Percentiles rank a stretch among this genome's conserved stretches.
Conservation (phyloP, 129 eudicot species). For the Helichrysum umbraculigerum region DNA sequence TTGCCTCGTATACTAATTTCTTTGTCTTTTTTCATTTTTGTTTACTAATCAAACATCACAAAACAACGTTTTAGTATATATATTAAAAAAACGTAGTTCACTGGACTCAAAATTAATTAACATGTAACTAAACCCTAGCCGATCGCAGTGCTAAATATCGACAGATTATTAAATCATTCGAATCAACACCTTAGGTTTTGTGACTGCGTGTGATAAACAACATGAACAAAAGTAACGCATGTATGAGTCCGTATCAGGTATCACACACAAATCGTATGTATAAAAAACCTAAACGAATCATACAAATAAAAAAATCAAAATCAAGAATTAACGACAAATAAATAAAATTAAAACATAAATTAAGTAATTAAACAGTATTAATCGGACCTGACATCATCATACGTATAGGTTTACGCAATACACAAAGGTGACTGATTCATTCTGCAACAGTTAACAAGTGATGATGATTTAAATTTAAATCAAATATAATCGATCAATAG, state of each 20-base stretch:
- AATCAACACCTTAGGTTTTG: conserved; percentile 3
- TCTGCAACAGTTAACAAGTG: not conserved
- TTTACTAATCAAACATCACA: not conserved
- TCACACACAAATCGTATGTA: not conserved
- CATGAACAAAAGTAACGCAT: conserved; percentile 14
- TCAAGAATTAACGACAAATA: not conserved
- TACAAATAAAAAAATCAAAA: not conserved
- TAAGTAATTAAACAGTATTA: not conserved
- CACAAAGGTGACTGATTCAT: conserved; percentile 17
- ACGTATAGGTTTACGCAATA: not conserved
- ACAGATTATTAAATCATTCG: not conserved
- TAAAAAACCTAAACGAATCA: conserved; percentile 23
- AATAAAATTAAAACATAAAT: not conserved
- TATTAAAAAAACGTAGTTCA: too few relatives aligned
- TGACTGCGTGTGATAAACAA: not conserved
- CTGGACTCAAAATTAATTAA: too few relatives aligned
- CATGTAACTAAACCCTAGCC: conserved; percentile 11
- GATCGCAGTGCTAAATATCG: not conserved
- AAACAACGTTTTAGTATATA: too few relatives aligned
- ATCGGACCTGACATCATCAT: conserved; percentile 27
- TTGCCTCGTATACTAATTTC: too few relatives aligned
- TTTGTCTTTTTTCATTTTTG: not conserved
- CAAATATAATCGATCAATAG: not conserved
- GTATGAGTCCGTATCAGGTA: not conserved
- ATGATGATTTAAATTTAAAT: not conserved